A percentile compares a stretch with the other conserved stretches of the same genome.
These are phyloP conservation scores for Elsinoe ampelina DNA, from an alignment of 2,329 filamentous ascomycete species.

Conservation along the genomic window DNA sequence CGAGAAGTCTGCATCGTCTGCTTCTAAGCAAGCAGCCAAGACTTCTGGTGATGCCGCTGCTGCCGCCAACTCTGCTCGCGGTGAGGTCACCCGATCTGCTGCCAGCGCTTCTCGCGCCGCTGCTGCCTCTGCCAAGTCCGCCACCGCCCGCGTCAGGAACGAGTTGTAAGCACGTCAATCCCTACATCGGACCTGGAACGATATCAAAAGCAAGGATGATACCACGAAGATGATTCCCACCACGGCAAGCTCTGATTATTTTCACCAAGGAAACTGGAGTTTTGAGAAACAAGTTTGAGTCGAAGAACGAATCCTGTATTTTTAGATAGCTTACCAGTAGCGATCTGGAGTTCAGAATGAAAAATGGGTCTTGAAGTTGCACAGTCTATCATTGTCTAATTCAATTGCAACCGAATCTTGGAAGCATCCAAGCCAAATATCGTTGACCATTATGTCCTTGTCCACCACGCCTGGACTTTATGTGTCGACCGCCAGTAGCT, in stretches of 20 bases:
- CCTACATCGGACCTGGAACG: not conserved
- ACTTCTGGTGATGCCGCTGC: slow-evolving; percentile 24
- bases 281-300: not conserved
- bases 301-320: not conserved
- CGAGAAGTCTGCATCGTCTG: slow-evolving; percentile 21
- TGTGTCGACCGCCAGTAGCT: not conserved
- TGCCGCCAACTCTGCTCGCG: slow-evolving; percentile 23
- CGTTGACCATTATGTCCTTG: not conserved
- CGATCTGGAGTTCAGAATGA: slow-evolving; percentile 9
- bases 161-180: slow-evolving; percentile 34
- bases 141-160: slow-evolving; percentile 32
- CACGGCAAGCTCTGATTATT: slow-evolving; percentile 2
- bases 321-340: slow-evolving; percentile 10
- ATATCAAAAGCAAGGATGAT: slow-evolving; percentile 11
- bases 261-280: not conserved
- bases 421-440: not conserved
- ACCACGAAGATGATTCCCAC: slow-evolving; percentile 5
- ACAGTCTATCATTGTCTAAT: too few relatives aligned
- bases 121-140: slow-evolving; percentile 21
- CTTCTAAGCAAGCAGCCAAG: slow-evolving; percentile 20
- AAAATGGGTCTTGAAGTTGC: not conserved
- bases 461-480: not conserved
- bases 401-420: too few relatives aligned
- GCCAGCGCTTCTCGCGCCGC: slow-evolving; percentile 22
- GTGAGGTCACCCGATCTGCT: slow-evolving; percentile 20